Evolutionary conservation across 768 basidiomycete genomes (phyloP).

Genomic region (Tricholoma matsutake): DNA sequence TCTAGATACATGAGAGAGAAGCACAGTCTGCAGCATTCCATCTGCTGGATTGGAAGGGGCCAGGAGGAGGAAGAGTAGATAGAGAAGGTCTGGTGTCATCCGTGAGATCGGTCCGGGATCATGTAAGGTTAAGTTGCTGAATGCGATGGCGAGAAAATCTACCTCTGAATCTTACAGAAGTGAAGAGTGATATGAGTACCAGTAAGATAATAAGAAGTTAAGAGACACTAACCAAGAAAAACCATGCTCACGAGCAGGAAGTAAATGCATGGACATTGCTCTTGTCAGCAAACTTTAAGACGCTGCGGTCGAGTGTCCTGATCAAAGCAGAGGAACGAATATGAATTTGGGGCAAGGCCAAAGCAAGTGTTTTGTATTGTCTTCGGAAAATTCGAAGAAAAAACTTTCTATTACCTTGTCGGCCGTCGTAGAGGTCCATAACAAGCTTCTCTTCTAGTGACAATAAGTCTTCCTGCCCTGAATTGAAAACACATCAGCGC

Average conservation of each 20-base stretch:
- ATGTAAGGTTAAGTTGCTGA: background rate
- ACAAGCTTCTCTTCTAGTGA: background rate
- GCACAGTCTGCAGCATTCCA: constrained; percentile 6
- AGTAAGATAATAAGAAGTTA: background rate
- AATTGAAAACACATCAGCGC: background rate
- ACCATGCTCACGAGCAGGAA: background rate
- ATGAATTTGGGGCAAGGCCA: background rate
- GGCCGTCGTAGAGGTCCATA: background rate
- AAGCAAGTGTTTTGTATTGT: background rate
- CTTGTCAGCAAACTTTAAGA: background rate
- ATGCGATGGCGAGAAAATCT: background rate
- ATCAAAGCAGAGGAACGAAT: background rate
- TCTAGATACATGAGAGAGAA: constrained; percentile 14
- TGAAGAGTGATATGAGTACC: background rate
- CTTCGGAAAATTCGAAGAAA: background rate
- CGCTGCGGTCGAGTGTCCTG: background rate
- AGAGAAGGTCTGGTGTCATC: constrained; percentile 14
- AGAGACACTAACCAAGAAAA: background rate
- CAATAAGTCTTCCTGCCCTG: background rate
- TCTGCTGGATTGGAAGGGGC: constrained; percentile 7
- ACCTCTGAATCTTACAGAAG: background rate
- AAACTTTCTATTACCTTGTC: background rate
- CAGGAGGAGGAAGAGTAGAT: constrained; percentile 9
- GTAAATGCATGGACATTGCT: background rate
- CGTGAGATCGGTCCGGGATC: constrained; percentile 2